phyloP scores from a whole-genome alignment of 768 basidiomycete species.

The Psilocybe cubensis region DNA sequence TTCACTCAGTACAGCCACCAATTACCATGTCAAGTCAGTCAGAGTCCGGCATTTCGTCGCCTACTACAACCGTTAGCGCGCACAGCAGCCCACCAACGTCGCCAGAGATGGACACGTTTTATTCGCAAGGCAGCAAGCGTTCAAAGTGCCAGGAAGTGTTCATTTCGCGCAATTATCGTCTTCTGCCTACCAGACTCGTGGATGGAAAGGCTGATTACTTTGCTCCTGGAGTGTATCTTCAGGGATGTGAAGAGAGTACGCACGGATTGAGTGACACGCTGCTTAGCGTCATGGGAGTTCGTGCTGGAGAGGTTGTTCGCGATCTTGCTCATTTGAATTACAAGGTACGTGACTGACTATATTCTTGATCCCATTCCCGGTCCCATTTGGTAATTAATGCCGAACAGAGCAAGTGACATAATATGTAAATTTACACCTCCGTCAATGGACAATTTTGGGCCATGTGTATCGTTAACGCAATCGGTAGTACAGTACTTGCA shows the following conservation, averaged over 20 bases:
- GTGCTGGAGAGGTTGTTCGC: conserved; percentile 48
- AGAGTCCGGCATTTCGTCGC: conserved; percentile 15
- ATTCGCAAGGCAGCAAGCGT: conserved; percentile 14
- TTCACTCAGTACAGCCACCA: conserved; percentile 14
- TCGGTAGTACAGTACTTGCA: too few relatives aligned
- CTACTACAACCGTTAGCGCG: conserved; percentile 23
- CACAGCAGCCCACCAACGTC: conserved; percentile 27
- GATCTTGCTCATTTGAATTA: conserved; percentile 27
- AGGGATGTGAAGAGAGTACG: conserved; percentile 42
- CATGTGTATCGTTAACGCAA: too few relatives aligned
- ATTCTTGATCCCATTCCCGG: background rate
- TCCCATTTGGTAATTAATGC: background rate
- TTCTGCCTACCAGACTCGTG: conserved; percentile 31
- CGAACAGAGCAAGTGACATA: background rate
- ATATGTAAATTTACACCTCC: background rate
- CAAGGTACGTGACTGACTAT: conserved; percentile 5
- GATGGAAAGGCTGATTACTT: conserved; percentile 3
- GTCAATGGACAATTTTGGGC: background rate
- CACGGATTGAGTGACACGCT: conserved; percentile 49
- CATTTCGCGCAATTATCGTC: conserved; percentile 46
- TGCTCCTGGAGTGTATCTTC: conserved; percentile 35
- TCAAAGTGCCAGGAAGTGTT: conserved; percentile 26
- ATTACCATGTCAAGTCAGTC: conserved; percentile 10
- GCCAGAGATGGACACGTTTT: conserved; percentile 24
- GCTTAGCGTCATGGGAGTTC: conserved; percentile 45